These are phyloP conservation scores for Botrytis porri DNA, from an alignment of 2,329 filamentous ascomycete genomes.

Conservation along the genomic window DNA sequence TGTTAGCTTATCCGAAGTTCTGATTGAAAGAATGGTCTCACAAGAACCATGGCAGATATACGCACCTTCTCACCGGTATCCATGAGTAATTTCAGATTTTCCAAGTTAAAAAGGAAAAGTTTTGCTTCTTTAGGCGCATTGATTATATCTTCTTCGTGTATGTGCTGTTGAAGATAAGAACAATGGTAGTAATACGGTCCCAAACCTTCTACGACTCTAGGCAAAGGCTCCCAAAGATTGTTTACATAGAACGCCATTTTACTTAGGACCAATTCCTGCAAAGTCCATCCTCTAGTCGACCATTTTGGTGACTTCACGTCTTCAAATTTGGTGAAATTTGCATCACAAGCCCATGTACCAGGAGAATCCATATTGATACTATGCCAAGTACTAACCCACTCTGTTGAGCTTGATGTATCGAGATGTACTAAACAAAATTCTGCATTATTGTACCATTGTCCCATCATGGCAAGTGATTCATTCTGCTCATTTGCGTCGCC, in stretches of 20 bases:
- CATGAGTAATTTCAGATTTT: constrained; percentile 15
- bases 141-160: constrained; percentile 12
- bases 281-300: constrained; percentile 38
- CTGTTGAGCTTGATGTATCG: constrained; percentile 26
- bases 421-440: constrained; percentile 39
- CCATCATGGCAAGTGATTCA: constrained; percentile 38
- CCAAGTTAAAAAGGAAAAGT: neutral
- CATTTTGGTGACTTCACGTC: constrained; percentile 33
- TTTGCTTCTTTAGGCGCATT: constrained; percentile 7
- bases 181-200: constrained; percentile 38
- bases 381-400: constrained; percentile 33
- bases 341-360: neutral
- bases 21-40: neutral
- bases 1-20: neutral
- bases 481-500: constrained; percentile 35
- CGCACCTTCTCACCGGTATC: constrained; percentile 20
- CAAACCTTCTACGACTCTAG: constrained; percentile 35
- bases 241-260: constrained; percentile 40
- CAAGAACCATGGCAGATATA: neutral
- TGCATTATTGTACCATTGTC: constrained; percentile 38
- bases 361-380: constrained; percentile 22
- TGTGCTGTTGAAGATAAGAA: constrained; percentile 33
- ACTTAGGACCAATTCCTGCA: constrained; percentile 40
- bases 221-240: constrained; percentile 34
- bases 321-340: constrained; percentile 29